Conservation (phyloP, 2,329 filamentous ascomycete genomes). For the Phyllosticta citribraziliensis region DNA sequence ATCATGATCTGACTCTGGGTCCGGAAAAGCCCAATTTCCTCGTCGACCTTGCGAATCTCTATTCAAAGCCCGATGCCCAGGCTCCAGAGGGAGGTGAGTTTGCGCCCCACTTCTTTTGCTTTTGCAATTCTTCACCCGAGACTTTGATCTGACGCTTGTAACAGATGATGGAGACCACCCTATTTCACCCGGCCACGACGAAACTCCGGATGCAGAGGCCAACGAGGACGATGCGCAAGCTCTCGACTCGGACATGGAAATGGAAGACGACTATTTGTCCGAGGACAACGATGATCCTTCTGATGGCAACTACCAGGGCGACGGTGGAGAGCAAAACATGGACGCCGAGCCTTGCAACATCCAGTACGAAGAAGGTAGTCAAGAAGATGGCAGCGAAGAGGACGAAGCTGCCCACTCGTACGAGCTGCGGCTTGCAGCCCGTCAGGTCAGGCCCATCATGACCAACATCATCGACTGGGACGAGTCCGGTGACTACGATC, state of each 20-base stretch:
- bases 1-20: too few species aligned
- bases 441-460: neutral
- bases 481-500: conserved; percentile 28
- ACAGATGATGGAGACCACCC: neutral
- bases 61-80: too few species aligned
- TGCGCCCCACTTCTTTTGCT: neutral
- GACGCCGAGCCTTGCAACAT: neutral
- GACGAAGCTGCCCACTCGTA: neutral
- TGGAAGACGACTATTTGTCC: neutral
- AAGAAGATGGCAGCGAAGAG: neutral
- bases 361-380: neutral
- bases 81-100: neutral
- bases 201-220: too few species aligned
- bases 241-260: too few species aligned
- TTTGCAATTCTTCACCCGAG: neutral
- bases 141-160: neutral
- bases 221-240: neutral
- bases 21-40: too few species aligned
- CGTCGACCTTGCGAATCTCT: too few species aligned
- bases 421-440: neutral
- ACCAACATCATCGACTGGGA: conserved; percentile 28
- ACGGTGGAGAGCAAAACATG: neutral
- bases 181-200: neutral
- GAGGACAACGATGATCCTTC: neutral
- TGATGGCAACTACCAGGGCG: neutral